Conservation (phyloP, 2,329 filamentous ascomycete species). For the Aureobasidium vineae region DNA sequence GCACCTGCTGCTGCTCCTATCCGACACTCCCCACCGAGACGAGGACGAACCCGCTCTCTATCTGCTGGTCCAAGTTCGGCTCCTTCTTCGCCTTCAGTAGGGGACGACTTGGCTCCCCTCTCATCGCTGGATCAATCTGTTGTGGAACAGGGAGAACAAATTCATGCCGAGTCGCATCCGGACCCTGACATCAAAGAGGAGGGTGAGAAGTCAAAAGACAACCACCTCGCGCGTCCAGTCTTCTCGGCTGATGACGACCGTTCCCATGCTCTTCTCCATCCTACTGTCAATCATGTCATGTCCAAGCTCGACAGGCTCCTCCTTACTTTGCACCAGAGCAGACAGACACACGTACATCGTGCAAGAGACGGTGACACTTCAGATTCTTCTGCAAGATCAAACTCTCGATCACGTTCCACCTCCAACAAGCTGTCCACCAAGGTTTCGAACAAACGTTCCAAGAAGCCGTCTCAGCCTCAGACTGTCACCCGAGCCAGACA, state of each 20-base stretch:
- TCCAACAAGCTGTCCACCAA: neutral
- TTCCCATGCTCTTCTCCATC: constrained; percentile 63
- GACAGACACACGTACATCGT: constrained; percentile 30
- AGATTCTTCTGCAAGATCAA: constrained; percentile 5
- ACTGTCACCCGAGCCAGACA: neutral
- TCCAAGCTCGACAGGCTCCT: constrained; percentile 68
- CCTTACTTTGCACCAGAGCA: constrained; percentile 62
- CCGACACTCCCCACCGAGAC: neutral
- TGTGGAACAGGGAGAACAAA: neutral
- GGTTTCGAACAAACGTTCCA: neutral
- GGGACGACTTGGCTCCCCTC: neutral
- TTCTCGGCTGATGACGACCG: constrained; percentile 69
- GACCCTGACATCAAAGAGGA: neutral
- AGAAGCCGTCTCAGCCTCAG: neutral
- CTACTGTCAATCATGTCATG: constrained; percentile 68
- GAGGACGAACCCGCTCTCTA: constrained; percentile 4
- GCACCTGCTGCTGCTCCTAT: neutral
- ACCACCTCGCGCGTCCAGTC: constrained; percentile 45
- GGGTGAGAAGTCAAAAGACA: constrained; percentile 12
- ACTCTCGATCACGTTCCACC: constrained; percentile 1
- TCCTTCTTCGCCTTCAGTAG: constrained; percentile 12
- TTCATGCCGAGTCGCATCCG: neutral
- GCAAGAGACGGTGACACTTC: constrained; percentile 19
- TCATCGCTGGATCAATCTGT: neutral
- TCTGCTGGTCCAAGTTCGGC: neutral